phyloP scores from a whole-genome alignment of 2,329 filamentous ascomycete genomes.

The Diaporthe citrichinensis region DNA sequence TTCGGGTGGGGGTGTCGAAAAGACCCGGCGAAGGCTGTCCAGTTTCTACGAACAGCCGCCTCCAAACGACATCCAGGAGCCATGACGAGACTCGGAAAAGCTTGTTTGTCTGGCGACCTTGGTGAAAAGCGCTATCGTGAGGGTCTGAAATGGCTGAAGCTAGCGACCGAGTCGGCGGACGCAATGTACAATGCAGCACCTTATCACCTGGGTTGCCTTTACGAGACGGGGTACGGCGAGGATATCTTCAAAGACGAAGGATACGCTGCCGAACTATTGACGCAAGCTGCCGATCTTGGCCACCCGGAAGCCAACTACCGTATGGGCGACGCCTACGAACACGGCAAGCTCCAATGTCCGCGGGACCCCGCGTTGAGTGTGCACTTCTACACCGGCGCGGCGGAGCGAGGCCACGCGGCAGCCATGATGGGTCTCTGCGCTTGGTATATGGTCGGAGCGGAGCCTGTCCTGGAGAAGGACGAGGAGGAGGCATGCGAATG shows the following conservation, averaged over 20 bases:
- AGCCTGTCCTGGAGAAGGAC: constrained; percentile 92
- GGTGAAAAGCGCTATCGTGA: constrained; percentile 90
- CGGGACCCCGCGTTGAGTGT: constrained; percentile 93
- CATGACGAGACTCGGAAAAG: constrained; percentile 91
- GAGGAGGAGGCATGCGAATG: constrained; percentile 97
- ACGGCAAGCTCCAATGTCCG: constrained; percentile 88
- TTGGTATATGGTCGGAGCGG: constrained; percentile 97
- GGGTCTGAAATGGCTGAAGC: constrained; percentile 96
- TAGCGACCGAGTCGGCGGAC: constrained; percentile 91
- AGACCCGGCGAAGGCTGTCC: constrained; percentile 90
- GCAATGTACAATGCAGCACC: constrained; percentile 92
- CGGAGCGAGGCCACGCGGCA: constrained; percentile 83
- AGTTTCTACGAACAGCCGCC: constrained; percentile 91
- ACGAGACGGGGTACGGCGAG: constrained; percentile 93
- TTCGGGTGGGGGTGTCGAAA: constrained; percentile 97
- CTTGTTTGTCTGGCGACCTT: constrained; percentile 90
- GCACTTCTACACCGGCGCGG: constrained; percentile 96
- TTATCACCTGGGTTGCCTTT: constrained; percentile 89
- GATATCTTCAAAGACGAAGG: constrained; percentile 92
- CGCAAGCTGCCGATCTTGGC: constrained; percentile 91
- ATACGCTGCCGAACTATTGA: constrained; percentile 95
- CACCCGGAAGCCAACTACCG: constrained; percentile 88
- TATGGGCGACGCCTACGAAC: constrained; percentile 97
- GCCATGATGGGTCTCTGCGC: constrained; percentile 99
- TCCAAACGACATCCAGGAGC: constrained; percentile 96